Evolutionary conservation across 129 eudicot genomes (phyloP), one percentile per base, ranked within the genome.

Genomic region (Lactuca saligna): DNA sequence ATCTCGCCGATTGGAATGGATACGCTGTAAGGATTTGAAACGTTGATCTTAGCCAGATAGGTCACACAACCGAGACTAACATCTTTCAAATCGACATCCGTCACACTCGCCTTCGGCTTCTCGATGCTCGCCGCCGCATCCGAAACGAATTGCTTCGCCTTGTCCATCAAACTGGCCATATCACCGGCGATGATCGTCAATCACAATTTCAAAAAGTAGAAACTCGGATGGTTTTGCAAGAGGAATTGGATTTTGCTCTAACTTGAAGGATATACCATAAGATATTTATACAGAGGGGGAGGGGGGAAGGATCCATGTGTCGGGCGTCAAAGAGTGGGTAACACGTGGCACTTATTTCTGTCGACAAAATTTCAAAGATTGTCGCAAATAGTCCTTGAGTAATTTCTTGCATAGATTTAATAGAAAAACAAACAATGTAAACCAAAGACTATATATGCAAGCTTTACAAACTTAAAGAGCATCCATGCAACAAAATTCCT

Each of bases 1-100:
- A 63, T 42, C 62, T 68, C 69, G 15, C 83, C 75, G 8, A 79
- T 67, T 9, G 79, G 79, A 61, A 79, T 61, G 1, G 83, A 42
- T 0, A 50, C 7, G 67, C 68, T 41, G 59, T 68, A 63, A 66
- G 83, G 83, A 46, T 79, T 79, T 7, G 65, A 50, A 49, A 79
- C 75, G 35, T 69, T 74, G 54, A 79, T 75, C 49, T 79, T 74
- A 10, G 79, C 70, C 41, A 12, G 34, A 35, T 72, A 73, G 25
- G 75, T 73, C 46, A 73, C 74, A 8, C 54, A 49, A 35, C 17
- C 46, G 25, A 42, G 11, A 44, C 48, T 31, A 14, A 61, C 57
- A 14, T 53, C 38, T 76, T 76, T 76, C 5, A 76, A 12, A 66
- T 66, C 64, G 4, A 54, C 79, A 0, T 42, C 56, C 6, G 54